Evolutionary conservation across 2,329 filamentous ascomycete species (phyloP), one percentile per base, ranked within the genome.

Genomic region (Aureobasidium sp.): DNA sequence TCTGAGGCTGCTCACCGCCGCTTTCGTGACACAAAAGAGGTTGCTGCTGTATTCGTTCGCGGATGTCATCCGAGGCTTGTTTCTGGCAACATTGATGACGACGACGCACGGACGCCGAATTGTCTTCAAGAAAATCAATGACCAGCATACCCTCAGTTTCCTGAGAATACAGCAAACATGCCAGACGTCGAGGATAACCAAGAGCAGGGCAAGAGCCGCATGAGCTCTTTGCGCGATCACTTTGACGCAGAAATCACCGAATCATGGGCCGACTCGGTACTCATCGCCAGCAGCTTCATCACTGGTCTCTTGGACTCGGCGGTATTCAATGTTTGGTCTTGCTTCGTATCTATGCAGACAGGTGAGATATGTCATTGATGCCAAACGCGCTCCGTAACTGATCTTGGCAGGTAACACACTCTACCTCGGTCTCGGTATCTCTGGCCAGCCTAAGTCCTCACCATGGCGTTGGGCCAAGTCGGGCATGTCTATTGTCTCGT

Each of bases 261-360:
- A 32, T 78, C 82, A 48, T 82, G 85, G 79, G 83, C 85, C 14
- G 89, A 93, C 68, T 65, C 89, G 1, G 76, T 90, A 25, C 78
- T 93, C 41, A 76, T 93, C 4, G 76, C 84, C 32, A 90, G 87
- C 74, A 92, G 91, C 71, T 75, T 89, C 65, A 87, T 91, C 70
- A 92, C 89, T 0, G 89, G 89, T 4, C 77, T 93, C 10, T 80
- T 91, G 8, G 89, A 93, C 74, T 90, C 87, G 73, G 85, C 87
- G 2, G 85, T 88, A 2, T 87, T 89, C 50, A 87, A 85, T 62
- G 87, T 88, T 45, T 92, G 88, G 86, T 87, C 88, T 11, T 86
- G 86, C 3, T 93, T 93, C 67, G 88, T 91, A 44, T 89, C 86
- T 68, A 92, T 92, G 89, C 89, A 92, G 70, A 92, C 89, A 36